Evolutionary conservation across 306 rosid species (phyloP), one percentile per base, ranked within the genome.

Genomic region (Pyrus bretschneideri): DNA sequence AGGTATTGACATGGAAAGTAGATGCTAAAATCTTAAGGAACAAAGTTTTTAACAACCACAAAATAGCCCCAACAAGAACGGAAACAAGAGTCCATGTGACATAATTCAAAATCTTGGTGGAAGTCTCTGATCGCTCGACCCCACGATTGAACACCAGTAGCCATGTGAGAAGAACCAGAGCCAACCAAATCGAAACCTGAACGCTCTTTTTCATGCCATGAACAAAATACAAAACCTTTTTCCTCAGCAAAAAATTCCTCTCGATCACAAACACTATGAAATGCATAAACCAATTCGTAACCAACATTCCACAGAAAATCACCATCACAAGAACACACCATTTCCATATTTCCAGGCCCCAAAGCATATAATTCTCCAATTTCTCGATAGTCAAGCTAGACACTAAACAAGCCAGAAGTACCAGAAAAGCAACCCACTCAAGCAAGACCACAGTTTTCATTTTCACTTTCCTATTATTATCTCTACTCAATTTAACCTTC

Each of bases 131-230:
- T 63, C 88, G 84, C 22, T 62, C 6, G 33, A 81, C 82, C 74
- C 86, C 90, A 1, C 42, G 80, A 67, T 89, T 84, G 71, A 96
- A 89, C 35, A 92, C 72, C 46, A 88, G 45, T 14, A 70, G 84
- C 98, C 99, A 92, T 22, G 97, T 77, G 65, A 85, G 85, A 71
- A 92, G 97, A 80, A 91, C 85, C 72, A 90, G 70, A 67, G 81
- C 30, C 74, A 94, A 66, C 97, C 98, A 90, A 83, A 92, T 79
- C 79, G 88, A 89, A 72, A 88, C 85, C 82, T 86, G 87, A 44
- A 89, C 96, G 79, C 85, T 87, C 86, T 86, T 87, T 87, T 92
- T 92, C 85, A 96, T 74, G 15, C 97, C 99, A 86, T 96, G 93
- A 67, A 96, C 99, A 87, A 96, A 96, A 84, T 92, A 91, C 25